Evolutionary conservation across 2,329 filamentous ascomycete species (phyloP).

Genomic region (Colletotrichum graminicola): DNA sequence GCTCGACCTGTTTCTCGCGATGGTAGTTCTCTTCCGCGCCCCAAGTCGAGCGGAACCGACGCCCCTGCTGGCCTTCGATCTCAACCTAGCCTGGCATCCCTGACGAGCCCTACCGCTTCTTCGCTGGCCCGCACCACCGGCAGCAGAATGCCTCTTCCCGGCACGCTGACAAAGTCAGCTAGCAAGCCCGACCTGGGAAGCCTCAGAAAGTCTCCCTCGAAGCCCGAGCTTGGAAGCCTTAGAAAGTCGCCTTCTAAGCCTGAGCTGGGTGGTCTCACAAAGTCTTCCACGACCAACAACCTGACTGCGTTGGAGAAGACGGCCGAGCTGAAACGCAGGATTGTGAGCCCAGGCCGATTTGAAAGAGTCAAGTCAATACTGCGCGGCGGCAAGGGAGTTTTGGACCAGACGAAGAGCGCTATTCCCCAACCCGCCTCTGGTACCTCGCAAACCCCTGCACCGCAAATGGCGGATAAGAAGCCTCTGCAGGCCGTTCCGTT

Average conservation of each 20-base stretch:
- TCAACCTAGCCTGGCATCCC: slow-evolving; percentile 64
- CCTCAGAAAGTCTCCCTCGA: slow-evolving; percentile 60
- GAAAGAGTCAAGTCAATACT: slow-evolving; percentile 71
- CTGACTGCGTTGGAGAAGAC: slow-evolving; percentile 50
- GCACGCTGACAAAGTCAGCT: slow-evolving; percentile 51
- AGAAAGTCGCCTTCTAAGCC: slow-evolving; percentile 66
- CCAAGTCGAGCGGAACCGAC: slow-evolving; percentile 60
- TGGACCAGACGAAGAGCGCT: slow-evolving; percentile 58
- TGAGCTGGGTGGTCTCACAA: slow-evolving; percentile 53
- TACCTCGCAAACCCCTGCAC: slow-evolving; percentile 61
- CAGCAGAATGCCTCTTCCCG: slow-evolving; percentile 65
- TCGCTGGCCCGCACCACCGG: slow-evolving; percentile 73
- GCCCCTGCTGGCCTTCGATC: slow-evolving; percentile 54
- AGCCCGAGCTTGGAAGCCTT: slow-evolving; percentile 33
- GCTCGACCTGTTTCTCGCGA: slow-evolving; percentile 70
- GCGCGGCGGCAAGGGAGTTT: slow-evolving; percentile 54
- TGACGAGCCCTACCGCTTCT: slow-evolving; percentile 84
- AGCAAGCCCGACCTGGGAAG: slow-evolving; percentile 40
- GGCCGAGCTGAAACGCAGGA: slow-evolving; percentile 52
- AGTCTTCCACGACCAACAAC: slow-evolving; percentile 64
- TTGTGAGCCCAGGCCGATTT: slow-evolving; percentile 64
- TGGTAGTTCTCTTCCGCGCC: slow-evolving; percentile 61
- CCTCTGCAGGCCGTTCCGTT: slow-evolving; percentile 64
- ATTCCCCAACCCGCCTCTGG: slow-evolving; percentile 59
- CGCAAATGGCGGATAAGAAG: slow-evolving; percentile 60